Conservation (phyloP, 2,329 filamentous ascomycete genomes). For the Hypoxylon sp. region DNA sequence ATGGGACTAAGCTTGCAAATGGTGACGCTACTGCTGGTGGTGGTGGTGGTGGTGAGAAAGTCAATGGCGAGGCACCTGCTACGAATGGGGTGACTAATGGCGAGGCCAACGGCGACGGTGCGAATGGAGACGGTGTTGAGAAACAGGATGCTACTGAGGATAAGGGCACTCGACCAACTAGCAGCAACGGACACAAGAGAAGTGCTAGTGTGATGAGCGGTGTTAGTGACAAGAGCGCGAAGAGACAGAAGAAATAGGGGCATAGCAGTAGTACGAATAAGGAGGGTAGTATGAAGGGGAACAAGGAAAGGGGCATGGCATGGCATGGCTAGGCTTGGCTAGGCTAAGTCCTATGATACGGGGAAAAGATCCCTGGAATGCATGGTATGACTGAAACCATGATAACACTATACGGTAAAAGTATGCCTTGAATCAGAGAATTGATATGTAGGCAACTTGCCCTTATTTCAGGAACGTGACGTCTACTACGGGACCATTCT, state of each 20-base stretch:
- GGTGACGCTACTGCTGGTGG: conserved; percentile 15
- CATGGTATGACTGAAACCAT: not conserved
- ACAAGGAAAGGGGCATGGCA: not conserved
- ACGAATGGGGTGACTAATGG: conserved; percentile 26
- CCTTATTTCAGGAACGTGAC: not conserved
- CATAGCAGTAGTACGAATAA: not conserved
- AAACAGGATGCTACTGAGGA: conserved; percentile 55
- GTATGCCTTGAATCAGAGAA: not conserved
- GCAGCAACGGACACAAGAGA: conserved; percentile 74
- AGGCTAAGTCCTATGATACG: not conserved
- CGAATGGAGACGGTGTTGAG: conserved; percentile 22
- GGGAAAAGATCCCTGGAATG: not conserved
- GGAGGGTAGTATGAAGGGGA: not conserved
- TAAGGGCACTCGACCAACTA: conserved; percentile 55
- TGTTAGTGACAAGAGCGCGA: conserved; percentile 74
- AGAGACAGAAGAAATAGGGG: conserved; percentile 70
- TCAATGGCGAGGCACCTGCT: conserved; percentile 29
- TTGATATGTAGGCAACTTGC: not conserved
- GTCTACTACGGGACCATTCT: not conserved
- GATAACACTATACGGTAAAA: not conserved
- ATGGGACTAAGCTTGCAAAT: conserved; percentile 8
- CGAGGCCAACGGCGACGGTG: conserved; percentile 13
- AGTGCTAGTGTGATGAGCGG: conserved; percentile 86
- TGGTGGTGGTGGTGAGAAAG: conserved; percentile 7
- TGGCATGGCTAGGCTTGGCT: not conserved